Conservation (phyloP, 2,329 filamentous ascomycete genomes). For the Apiospora saccharicola region DNA sequence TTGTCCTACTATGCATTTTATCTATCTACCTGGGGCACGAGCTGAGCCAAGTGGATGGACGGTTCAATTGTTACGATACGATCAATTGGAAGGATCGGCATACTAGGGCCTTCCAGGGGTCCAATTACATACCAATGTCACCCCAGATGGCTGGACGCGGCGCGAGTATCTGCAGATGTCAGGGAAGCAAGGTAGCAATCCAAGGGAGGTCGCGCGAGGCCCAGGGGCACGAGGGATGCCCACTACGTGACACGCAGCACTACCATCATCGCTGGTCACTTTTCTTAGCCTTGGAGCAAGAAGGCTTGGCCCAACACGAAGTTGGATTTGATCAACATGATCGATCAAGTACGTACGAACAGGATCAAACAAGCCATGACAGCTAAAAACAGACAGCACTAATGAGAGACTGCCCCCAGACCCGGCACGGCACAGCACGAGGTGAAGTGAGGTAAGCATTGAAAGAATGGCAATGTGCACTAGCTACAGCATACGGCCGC, state of each 20-base stretch:
- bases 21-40: background rate
- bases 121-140: background rate
- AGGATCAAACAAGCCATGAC: background rate
- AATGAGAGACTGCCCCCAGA: background rate
- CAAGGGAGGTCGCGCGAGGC: slow-evolving; percentile 4
- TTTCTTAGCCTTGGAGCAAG: background rate
- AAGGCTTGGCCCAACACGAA: background rate
- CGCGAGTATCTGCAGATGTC: slow-evolving; percentile 15
- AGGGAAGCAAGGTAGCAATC: slow-evolving; percentile 12
- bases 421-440: background rate
- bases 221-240: background rate
- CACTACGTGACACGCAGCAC: slow-evolving; percentile 9
- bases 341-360: background rate
- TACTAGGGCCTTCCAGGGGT: background rate
- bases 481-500: background rate
- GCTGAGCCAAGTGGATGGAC: background rate
- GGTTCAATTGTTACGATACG: slow-evolving; percentile 17
- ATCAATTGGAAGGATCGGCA: slow-evolving; percentile 8
- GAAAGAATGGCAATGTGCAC: background rate
- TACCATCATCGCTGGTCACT: background rate
- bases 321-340: background rate
- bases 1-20: background rate
- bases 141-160: background rate
- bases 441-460: background rate
- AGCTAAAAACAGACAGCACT: background rate